Evolutionary conservation across 176 grass and related monocot species (phyloP).

Genomic region (Aegilops longissima): DNA sequence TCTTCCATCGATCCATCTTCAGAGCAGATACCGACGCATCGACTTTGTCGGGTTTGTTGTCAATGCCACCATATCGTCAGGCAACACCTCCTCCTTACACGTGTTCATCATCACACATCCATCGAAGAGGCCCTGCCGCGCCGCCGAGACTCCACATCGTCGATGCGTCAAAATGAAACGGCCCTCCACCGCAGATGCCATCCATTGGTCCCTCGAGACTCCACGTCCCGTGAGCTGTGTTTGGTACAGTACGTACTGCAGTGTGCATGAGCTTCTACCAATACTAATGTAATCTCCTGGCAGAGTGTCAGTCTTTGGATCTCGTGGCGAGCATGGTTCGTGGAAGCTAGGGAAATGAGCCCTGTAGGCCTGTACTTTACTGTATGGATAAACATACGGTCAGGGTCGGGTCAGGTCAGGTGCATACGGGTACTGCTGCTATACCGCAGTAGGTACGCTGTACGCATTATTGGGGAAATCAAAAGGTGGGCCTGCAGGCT

Average conservation of each 20-base stretch:
- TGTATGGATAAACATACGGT: neutral
- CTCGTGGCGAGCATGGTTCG: neutral
- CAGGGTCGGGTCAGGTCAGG: neutral
- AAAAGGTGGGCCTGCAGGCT: slow-evolving; percentile 5
- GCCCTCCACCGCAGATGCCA: too few species aligned
- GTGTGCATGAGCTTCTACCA: neutral
- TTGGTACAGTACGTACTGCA: neutral
- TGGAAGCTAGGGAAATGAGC: neutral
- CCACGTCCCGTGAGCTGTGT: too few species aligned
- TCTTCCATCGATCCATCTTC: too few species aligned
- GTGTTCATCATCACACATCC: too few species aligned
- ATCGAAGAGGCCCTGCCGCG: too few species aligned
- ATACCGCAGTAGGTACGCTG: neutral
- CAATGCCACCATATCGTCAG: too few species aligned
- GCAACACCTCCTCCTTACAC: too few species aligned
- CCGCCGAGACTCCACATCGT: too few species aligned
- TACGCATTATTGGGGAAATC: slow-evolving; percentile 28
- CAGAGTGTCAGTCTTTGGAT: neutral
- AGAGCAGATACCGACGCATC: too few species aligned
- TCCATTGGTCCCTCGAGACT: too few species aligned
- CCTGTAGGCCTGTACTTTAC: neutral
- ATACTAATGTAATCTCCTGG: neutral
- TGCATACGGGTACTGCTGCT: neutral
- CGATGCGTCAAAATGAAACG: too few species aligned
- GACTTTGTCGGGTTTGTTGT: too few species aligned